Evolutionary conservation across 2,329 filamentous ascomycete species (phyloP), one percentile per base, ranked within the genome.

Genomic region (Aureobasidium pullulans): DNA sequence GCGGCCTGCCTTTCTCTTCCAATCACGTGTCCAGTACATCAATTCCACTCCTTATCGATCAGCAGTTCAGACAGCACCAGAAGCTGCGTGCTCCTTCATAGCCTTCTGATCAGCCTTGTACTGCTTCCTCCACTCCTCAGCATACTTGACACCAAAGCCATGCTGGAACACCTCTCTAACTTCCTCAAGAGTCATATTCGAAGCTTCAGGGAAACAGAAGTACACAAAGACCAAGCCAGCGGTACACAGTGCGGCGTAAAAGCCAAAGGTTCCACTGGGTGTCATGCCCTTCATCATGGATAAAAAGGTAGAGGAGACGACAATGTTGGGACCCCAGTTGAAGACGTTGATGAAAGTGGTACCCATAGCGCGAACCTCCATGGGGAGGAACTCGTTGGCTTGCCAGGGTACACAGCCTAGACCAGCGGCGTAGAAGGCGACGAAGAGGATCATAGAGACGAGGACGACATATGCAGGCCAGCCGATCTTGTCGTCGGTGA

Each of bases 181-280:
- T 49, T 79, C 78, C 64, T 83, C 81, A 3, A 83, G 69, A 16
- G 79, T 76, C 73, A 82, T 77, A 10, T 79, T 78, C 62, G 80
- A 79, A 1, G 80, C 79, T 62, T 82, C 78, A 0, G 79, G 79
- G 64, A 80, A 82, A 63, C 71, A 80, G 68, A 80, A 76, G 57
- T 76, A 73, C 23, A 81, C 72, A 58, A 77, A 71, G 6, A 79
- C 57, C 66, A 74, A 79, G 10, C 78, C 78, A 37, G 77, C 64
- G 59, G 77, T 72, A 63, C 77, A 81, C 29, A 81, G 76, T 0
- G 69, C 76, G 1, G 77, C 76, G 58, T 80, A 81, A 66, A 81
- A 81, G 6, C 78, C 78, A 62, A 81, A 81, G 0, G 78, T 75
- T 1, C 79, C 78, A 3, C 72, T 76, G 0, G 77, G 77, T 0